Evolutionary conservation across 352 stramenopile species (phyloP).

Genomic region (Pythium pyrilobum): DNA sequence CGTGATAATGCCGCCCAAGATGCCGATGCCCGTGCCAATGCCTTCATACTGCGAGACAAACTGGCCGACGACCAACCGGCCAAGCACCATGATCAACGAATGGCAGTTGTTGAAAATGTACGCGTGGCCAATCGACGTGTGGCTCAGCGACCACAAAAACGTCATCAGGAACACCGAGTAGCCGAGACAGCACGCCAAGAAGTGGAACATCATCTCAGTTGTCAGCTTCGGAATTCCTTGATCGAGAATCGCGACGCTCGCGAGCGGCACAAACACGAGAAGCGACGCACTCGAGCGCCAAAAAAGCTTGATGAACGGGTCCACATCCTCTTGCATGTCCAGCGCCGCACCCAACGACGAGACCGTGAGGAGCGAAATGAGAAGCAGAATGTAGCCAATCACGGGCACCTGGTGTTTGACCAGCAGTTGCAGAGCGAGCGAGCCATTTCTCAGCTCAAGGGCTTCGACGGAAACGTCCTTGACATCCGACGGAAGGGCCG

Average conservation of each 20-base stretch:
- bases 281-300: constrained; percentile 75
- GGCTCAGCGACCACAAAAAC: constrained; percentile 69
- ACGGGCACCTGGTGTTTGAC: constrained; percentile 73
- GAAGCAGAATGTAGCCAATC: constrained; percentile 68
- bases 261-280: constrained; percentile 63
- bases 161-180: constrained; percentile 80
- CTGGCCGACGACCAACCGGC: constrained; percentile 46
- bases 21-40: constrained; percentile 67
- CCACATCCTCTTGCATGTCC: constrained; percentile 61
- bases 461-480: constrained; percentile 72
- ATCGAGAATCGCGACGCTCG: constrained; percentile 41
- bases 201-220: constrained; percentile 55
- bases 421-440: constrained; percentile 62
- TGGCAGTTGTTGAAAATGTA: constrained; percentile 89
- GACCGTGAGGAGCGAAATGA: constrained; percentile 67
- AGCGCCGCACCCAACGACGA: constrained; percentile 71
- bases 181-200: constrained; percentile 56
- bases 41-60: constrained; percentile 73
- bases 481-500: constrained; percentile 61
- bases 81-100: constrained; percentile 74
- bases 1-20: constrained; percentile 68
- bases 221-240: constrained; percentile 54
- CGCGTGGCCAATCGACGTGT: constrained; percentile 77
- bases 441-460: constrained; percentile 54
- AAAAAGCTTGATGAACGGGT: constrained; percentile 82